phyloP scores from a whole-genome alignment of 2,329 filamentous ascomycete species.

The Fusarium piperis region DNA sequence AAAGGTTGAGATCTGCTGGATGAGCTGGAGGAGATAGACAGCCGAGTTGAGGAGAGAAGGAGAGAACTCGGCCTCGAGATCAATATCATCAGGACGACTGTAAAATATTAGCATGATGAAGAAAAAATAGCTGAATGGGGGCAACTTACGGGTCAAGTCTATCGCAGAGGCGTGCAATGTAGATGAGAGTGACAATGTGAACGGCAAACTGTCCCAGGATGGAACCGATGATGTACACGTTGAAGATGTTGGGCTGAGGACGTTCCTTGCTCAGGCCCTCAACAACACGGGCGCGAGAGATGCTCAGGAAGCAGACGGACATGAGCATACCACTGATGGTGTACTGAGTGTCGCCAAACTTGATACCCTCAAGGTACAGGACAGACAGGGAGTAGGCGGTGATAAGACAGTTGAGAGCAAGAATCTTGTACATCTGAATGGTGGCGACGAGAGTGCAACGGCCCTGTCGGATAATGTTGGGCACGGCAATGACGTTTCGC shows the following conservation, averaged over 20 bases:
- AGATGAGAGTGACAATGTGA: constrained; percentile 93
- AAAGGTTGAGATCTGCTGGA: constrained; percentile 98
- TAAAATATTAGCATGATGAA: constrained; percentile 38
- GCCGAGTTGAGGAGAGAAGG: constrained; percentile 96
- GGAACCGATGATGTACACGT: constrained; percentile 97
- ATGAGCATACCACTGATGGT: constrained; percentile 99
- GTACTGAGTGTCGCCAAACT: constrained; percentile 97
- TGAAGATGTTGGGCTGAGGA: constrained; percentile 98
- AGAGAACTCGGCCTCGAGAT: constrained; percentile 93
- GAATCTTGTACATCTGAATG: constrained; percentile 99
- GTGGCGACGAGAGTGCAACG: constrained; percentile 97
- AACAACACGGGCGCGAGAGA: constrained; percentile 96
- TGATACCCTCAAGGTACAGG: constrained; percentile 96
- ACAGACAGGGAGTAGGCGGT: constrained; percentile 97
- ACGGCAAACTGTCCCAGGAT: constrained; percentile 97
- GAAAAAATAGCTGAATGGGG: accelerated
- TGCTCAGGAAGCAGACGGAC: constrained; percentile 98
- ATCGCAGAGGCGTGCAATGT: constrained; percentile 90
- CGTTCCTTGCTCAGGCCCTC: constrained; percentile 96
- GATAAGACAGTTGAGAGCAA: constrained; percentile 96
- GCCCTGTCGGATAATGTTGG: constrained; percentile 97
- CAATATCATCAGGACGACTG: constrained; percentile 69
- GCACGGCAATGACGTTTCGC: constrained; percentile 94
- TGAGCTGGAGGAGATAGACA: constrained; percentile 95
- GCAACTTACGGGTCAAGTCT: constrained; percentile 81